Conservation (phyloP, 2,329 filamentous ascomycete genomes). For the Talaromyces sp. region DNA sequence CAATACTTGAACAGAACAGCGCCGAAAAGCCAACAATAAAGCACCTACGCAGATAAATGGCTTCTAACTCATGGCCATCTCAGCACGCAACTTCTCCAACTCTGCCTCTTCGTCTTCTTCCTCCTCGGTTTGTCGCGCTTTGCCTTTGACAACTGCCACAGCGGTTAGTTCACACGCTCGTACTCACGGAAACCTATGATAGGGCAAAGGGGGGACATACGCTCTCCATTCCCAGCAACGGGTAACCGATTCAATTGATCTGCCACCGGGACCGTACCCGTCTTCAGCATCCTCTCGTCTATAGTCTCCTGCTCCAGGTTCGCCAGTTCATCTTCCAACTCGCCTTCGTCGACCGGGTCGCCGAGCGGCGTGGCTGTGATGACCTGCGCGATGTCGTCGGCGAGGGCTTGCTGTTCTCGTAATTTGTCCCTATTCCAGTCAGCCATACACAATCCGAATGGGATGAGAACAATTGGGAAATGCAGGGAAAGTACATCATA, state of each 20-base stretch:
- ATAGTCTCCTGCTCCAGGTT: conserved; percentile 85
- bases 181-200: too few species aligned
- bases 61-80: conserved; percentile 81
- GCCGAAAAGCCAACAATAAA: background rate
- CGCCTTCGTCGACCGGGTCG: conserved; percentile 75
- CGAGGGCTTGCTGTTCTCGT: conserved; percentile 86
- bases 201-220: conserved; percentile 52
- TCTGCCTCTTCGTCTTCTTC: conserved; percentile 97
- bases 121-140: conserved; percentile 55
- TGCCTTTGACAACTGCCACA: conserved; percentile 41
- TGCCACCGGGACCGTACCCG: conserved; percentile 75
- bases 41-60: background rate
- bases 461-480: background rate
- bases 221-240: conserved; percentile 66
- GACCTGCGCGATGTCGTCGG: conserved; percentile 84
- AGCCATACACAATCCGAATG: conserved; percentile 1
- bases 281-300: conserved; percentile 90
- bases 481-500: conserved; percentile 68
- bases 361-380: conserved; percentile 69
- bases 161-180: background rate
- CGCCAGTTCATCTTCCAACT: conserved; percentile 81
- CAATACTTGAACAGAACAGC: background rate
- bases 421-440: conserved; percentile 70
- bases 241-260: conserved; percentile 77
- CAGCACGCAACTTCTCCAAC: conserved; percentile 84